Base-by-base conservation (phyloP, 1,284 basidiomycete genomes). In the Cutaneotrichosporon sp. region DNA sequence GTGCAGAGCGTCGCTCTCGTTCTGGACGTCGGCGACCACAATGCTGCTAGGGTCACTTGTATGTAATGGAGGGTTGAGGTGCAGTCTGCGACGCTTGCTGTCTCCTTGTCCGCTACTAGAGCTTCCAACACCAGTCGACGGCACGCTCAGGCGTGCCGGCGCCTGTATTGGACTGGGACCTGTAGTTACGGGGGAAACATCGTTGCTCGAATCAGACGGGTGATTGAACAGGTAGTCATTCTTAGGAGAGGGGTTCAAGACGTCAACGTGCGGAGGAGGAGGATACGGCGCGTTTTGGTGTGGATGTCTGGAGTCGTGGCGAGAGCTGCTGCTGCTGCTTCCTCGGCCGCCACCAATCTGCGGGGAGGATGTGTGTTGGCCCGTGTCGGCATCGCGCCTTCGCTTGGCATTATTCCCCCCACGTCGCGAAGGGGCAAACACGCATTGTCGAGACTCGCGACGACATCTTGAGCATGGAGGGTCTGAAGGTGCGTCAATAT, bases 391-490 rank as follows among this genome's bases (percentile, higher is more conserved):
- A 14, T 65, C 58, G 9, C 51, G 50, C 18, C 55, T 36, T n/a
- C 65, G 54, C 51, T 66, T 68, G 2, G 59, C 45, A 47, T 70
- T 70, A 56, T 72, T 71, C n/a, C 67, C 72, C 20, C 67, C 73
- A 3, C 73, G 59, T 9, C 66, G 62, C 3, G 68, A 69, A 1
- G 70, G 70, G 2, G 68, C 69, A 49, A 77, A 78, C 20, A 77
- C 66, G 51, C 77, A 78, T 49, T 77, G 71, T 8, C 72, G 67
- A 20, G 72, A 67, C 51, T 77, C 77, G 15, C 77, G 66, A 14
- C 69, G 68, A 52, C 77, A 78, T 14, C 77, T 60, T 2, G 69
- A 63, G 48, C 77, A 78, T 1, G 77, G 77, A 8, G 76, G 75
- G 21, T 67, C 62, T n/a, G 71, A 72, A 0, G 76, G 77, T 4